Evolutionary conservation across 116 monocot species (phyloP), one percentile per base, ranked within the genome.

Genomic region (Papilionanthe hybrid): DNA sequence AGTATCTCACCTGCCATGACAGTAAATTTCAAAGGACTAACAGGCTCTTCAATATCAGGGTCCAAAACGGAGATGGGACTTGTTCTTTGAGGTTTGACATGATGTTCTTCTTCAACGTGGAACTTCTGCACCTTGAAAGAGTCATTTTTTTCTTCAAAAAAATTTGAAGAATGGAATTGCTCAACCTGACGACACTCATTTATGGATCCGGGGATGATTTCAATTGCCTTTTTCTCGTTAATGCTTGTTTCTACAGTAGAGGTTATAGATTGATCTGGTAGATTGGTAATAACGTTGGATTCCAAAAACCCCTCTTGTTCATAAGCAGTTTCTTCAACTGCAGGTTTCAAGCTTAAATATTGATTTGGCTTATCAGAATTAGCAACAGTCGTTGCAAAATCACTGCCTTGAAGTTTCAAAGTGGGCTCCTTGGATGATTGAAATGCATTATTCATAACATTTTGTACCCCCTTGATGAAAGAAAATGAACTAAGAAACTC

Each of bases 61-160:
- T 86, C 67, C 13, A 79, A 37, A 65, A 76, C 78, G 67, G 90
- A 82, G 18, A 82, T 55, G 81, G 80, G 60, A 50, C 63, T 83
- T 37, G 73, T 37, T 69, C 72, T 42, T 44, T 8, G 27, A 78
- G 48, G 67, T 32, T 29, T 79, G 30, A 79, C 72, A 12, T 11
- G 32, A 12, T 5, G 11, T 10, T 63, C 82, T 20, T 72, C 78
- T 63, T 77, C 32, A 18, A 43, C 37, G 32, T 32, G 53, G 44
- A n/a, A 42, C n/a, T 78, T 73, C 27, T 80, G 37, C 57, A 81
- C 83, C 43, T 84, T 17, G 9, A 75, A 25, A 23, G 25, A 75
- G 75, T 1, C 28, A 28, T 9, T 29, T 29, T 75, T 49, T 19
- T 50, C 49, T 75, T 29, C 49, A 13, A 45, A 77, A 48, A 53